Percentiles rank a stretch among this genome's conserved stretches.
These are phyloP conservation scores for Russula emetica DNA, from an alignment of 768 basidiomycete genomes.

Conservation along the genomic window DNA sequence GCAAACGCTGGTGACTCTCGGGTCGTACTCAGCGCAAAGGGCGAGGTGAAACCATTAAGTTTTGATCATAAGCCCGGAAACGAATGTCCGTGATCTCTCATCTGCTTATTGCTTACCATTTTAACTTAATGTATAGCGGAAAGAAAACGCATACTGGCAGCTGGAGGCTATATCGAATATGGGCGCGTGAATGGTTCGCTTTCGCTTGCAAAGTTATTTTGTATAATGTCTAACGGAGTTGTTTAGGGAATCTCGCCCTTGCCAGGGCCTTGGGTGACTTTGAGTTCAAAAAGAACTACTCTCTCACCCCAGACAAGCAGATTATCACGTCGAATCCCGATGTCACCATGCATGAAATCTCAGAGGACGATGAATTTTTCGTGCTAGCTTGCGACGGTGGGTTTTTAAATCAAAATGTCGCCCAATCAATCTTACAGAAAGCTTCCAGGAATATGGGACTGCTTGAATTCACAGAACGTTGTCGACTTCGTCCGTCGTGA, in stretches of 20 bases:
- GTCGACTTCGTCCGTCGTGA: conserved; percentile 83
- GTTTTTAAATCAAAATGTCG: conserved; percentile 29
- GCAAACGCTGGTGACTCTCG: conserved; percentile 98
- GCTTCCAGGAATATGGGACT: conserved; percentile 94
- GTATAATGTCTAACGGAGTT: conserved; percentile 8
- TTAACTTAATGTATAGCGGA: conserved; percentile 51
- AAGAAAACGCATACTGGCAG: conserved; percentile 76
- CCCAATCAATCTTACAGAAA: conserved; percentile 18
- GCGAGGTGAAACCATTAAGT: conserved; percentile 83
- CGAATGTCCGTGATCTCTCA: conserved; percentile 49
- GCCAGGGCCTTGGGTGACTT: conserved; percentile 97
- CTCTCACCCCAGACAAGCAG: conserved; percentile 79
- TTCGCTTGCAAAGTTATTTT: neutral
- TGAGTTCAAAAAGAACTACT: conserved; percentile 94
- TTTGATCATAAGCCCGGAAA: conserved; percentile 95
- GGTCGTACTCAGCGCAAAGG: conserved; percentile 79
- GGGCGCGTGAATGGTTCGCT: conserved; percentile 88
- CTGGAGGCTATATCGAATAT: conserved; percentile 94
- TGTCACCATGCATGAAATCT: conserved; percentile 72
- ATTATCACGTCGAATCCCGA: conserved; percentile 96
- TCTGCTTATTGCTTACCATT: conserved; percentile 10
- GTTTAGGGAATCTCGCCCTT: conserved; percentile 85
- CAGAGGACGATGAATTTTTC: conserved; percentile 91
- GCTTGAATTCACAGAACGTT: conserved; percentile 87
- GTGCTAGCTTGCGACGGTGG: conserved; percentile 96